phyloP scores from a whole-genome alignment of 2,329 filamentous ascomycete species.

The Arthrobotrys pseudoclavata region DNA sequence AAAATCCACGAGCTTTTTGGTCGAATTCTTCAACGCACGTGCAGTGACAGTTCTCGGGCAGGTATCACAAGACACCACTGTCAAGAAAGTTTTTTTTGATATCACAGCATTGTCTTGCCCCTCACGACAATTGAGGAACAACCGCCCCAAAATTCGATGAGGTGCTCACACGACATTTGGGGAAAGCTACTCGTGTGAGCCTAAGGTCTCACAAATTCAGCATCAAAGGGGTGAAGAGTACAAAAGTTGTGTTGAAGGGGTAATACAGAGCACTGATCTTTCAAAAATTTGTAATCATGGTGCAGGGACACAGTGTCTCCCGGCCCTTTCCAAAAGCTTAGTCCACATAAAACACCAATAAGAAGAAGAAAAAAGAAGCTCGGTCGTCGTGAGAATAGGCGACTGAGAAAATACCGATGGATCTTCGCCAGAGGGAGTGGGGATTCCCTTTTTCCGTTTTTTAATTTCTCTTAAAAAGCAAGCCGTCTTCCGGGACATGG shows the following conservation, averaged over 20 bases:
- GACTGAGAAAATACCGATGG: slow-evolving; percentile 7
- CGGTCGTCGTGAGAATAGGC: not conserved
- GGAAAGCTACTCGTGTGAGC: slow-evolving; percentile 47
- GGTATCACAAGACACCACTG: slow-evolving; percentile 31
- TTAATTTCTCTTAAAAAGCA: slow-evolving; percentile 43
- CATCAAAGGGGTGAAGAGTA: not conserved
- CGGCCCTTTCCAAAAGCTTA: slow-evolving; percentile 7
- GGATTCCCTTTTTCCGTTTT: slow-evolving; percentile 10
- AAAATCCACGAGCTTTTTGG: not conserved
- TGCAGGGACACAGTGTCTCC: not conserved
- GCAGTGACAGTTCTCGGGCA: slow-evolving; percentile 2
- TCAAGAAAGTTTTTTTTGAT: not conserved
- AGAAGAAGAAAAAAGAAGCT: too few species aligned
- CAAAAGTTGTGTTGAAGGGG: not conserved
- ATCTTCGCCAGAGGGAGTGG: slow-evolving; percentile 23
- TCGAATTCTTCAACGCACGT: slow-evolving; percentile 32
- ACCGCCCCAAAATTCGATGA: not conserved
- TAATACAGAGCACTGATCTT: not conserved
- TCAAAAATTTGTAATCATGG: slow-evolving; percentile 13
- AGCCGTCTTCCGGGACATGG: slow-evolving; percentile 23
- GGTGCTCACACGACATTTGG: slow-evolving; percentile 55
- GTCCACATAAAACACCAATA: slow-evolving; percentile 1
- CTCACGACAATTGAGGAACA: not conserved
- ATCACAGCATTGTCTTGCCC: slow-evolving; percentile 10
- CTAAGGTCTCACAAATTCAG: not conserved